Evolutionary conservation across 768 basidiomycete species (phyloP).

Genomic region (Kwoniella sp.): DNA sequence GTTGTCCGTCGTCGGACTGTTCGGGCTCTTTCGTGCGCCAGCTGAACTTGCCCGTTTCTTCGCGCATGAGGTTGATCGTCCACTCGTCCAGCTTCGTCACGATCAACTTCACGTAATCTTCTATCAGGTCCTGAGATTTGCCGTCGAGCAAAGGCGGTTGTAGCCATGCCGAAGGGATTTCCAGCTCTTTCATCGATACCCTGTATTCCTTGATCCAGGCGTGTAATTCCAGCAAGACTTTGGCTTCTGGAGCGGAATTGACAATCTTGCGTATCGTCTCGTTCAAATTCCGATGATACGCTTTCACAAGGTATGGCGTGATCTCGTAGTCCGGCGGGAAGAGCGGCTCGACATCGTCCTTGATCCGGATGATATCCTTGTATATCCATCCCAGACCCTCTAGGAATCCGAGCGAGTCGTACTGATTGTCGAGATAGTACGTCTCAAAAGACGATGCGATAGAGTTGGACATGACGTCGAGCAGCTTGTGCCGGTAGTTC

Average conservation of each 20-base stretch:
- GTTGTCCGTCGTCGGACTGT: conserved; percentile 81
- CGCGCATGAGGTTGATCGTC: conserved; percentile 89
- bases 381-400: conserved; percentile 85
- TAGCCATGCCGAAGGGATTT: conserved; percentile 75
- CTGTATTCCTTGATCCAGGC: conserved; percentile 97
- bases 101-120: conserved; percentile 92
- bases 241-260: conserved; percentile 79
- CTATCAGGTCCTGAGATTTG: conserved; percentile 88
- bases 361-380: conserved; percentile 90
- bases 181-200: conserved; percentile 90
- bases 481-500: conserved; percentile 88
- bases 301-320: conserved; percentile 75
- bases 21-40: conserved; percentile 84
- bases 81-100: conserved; percentile 96
- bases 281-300: conserved; percentile 87
- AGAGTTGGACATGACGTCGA: conserved; percentile 75
- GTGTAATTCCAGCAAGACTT: conserved; percentile 77
- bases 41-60: conserved; percentile 81
- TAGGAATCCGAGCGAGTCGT: conserved; percentile 73
- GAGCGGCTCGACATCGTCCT: conserved; percentile 82
- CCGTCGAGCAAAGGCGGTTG: conserved; percentile 92
- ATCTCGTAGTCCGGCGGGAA: conserved; percentile 94
- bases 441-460: conserved; percentile 72
- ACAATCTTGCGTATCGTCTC: conserved; percentile 70
- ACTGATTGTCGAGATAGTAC: conserved; percentile 66